Evolutionary conservation across 1,284 basidiomycete species (phyloP).

Genomic region (Cutaneotrichosporon dermatis): DNA sequence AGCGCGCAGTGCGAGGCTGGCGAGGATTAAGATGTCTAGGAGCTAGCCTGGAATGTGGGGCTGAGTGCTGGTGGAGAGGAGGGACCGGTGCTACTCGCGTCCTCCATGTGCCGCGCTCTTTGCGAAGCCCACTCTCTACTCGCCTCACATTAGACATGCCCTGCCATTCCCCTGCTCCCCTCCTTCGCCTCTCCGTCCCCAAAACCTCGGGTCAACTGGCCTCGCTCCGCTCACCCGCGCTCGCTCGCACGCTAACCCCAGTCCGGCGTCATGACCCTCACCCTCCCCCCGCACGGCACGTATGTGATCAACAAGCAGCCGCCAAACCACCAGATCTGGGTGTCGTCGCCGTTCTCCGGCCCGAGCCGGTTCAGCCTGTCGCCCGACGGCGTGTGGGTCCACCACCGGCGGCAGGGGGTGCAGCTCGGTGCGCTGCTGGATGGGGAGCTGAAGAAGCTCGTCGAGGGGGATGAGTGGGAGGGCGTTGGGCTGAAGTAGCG

Average conservation of each 20-base stretch:
- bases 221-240: too few relatives aligned
- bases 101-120: too few relatives aligned
- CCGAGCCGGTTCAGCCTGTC: slow-evolving; percentile 81
- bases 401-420: slow-evolving; percentile 61
- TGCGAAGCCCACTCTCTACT: too few relatives aligned
- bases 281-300: slow-evolving; percentile 77
- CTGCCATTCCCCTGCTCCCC: too few relatives aligned
- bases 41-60: too few relatives aligned
- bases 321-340: slow-evolving; percentile 98
- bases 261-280: slow-evolving; percentile 86
- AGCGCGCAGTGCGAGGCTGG: too few relatives aligned
- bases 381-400: slow-evolving; percentile 62
- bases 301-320: slow-evolving; percentile 99
- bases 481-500: slow-evolving; percentile 32
- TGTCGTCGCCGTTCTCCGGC: slow-evolving; percentile 85
- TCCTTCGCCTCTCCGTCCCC: too few relatives aligned
- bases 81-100: too few relatives aligned
- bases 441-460: slow-evolving; percentile 34
- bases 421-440: slow-evolving; percentile 65
- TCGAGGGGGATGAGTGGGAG: slow-evolving; percentile 30
- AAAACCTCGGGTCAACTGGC: too few relatives aligned
- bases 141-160: too few relatives aligned
- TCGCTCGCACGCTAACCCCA: slow-evolving; percentile 37
- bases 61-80: too few relatives aligned
- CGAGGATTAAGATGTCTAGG: too few relatives aligned